Base-by-base conservation (phyloP, 345 rosid genomes). In the Rhizophora apiculata region DNA sequence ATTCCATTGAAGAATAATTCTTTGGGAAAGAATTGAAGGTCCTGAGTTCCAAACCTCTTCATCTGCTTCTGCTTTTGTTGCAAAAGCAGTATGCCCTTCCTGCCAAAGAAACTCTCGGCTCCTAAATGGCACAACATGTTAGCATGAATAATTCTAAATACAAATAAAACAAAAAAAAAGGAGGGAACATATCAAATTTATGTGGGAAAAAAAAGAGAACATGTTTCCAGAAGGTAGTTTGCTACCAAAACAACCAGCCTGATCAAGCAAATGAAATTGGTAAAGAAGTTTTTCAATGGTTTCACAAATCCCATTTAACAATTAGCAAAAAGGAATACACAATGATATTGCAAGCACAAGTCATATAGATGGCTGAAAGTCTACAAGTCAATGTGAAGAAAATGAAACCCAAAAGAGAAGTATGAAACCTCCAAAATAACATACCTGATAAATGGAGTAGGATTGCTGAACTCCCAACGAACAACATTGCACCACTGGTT, bases 401-500 rank as follows among this genome's bases (percentile, higher is more conserved):
- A 1, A 30, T 26, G 27, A 21, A 54, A 55, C 29, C 60, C 6
- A 55, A 26, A 55, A 55, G 60, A 9, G 11, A 9, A 24, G 32
- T 4, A 7, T 11, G 27, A 11, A 51, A 60, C 9, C 22, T 7
- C 13, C 27, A 20, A 63, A 60, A 62, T 20, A 72, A 63, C 72
- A 56, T 75, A 95, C 99, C 99, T 86, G 83, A 95, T 95, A 86
- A 95, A 92, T 48, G 99, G 98, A 31, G 99, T 92, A 22, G 99
- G 99, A 79, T 95, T 84, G 88, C 96, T 95, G 74, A 95, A 95
- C 73, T 95, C 98, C 99, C 97, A 92, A 74, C 99, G 85, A 70
- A 95, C 99, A 75, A 95, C 99, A 83, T 90, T 95, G 85, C 99
- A 95, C 99, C 99, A 95, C 68, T 95, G 98, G 62, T 95, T 95